Percentiles rank a stretch among this genome's conserved stretches.
Evolutionary conservation across 1,139 yeast genomes (phyloP).

Genomic region (Candida tunisiensis): DNA sequence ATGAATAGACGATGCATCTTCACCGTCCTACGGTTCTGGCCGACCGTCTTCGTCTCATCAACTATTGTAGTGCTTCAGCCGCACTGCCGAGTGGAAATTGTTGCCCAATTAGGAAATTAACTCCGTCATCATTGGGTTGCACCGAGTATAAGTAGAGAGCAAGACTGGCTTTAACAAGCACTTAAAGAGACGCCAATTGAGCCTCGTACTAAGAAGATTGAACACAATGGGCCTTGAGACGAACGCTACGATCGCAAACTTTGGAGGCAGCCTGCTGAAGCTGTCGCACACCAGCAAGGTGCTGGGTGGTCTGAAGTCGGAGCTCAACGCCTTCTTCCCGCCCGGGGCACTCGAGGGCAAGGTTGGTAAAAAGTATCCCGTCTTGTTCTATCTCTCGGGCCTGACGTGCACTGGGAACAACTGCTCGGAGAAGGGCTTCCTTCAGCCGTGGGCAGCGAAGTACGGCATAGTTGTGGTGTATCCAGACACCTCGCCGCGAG

Average conservation of each 20-base stretch:
- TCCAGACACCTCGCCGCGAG: slow-evolving; percentile 96
- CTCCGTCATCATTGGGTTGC: too few species aligned
- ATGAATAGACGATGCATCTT: too few species aligned
- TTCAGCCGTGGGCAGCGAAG: slow-evolving; percentile 67
- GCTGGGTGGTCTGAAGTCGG: slow-evolving; percentile 62
- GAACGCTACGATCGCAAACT: slow-evolving; percentile 40
- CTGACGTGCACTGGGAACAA: slow-evolving; percentile 89
- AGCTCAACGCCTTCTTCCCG: slow-evolving; percentile 75
- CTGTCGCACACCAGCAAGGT: slow-evolving; percentile 51
- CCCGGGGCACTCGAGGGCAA: slow-evolving; percentile 25
- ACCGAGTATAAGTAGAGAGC: too few species aligned
- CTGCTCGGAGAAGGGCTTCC: slow-evolving; percentile 86
- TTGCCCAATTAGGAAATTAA: too few species aligned
- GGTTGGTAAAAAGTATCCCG: slow-evolving; percentile 33
- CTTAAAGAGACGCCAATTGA: too few species aligned
- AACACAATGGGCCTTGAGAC: slow-evolving; percentile 5
- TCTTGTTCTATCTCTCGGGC: slow-evolving; percentile 69
- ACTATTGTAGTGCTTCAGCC: too few species aligned
- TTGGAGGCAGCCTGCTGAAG: slow-evolving; percentile 65
- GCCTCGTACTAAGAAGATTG: too few species aligned
- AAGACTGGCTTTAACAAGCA: too few species aligned
- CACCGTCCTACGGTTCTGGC: too few species aligned
- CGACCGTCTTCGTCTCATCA: too few species aligned
- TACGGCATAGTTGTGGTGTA: slow-evolving; percentile 78
- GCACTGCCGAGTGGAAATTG: too few species aligned